Percentiles rank a stretch among this genome's conserved stretches.
Evolutionary conservation across 2,329 filamentous ascomycete species (phyloP).

Genomic region (Zasmidium cellare): DNA sequence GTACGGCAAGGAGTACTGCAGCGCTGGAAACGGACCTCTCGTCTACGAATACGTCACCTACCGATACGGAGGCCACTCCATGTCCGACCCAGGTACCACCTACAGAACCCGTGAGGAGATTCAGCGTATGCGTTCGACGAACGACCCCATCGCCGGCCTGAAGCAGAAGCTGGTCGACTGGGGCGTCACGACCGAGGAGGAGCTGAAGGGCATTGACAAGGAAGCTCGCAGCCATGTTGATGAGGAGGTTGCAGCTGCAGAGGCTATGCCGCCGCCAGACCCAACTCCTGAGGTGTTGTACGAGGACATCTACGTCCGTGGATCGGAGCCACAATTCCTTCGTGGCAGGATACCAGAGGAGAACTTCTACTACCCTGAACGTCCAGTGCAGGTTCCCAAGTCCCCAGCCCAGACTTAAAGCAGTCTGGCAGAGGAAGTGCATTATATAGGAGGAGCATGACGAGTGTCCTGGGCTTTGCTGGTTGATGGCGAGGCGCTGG

Average conservation of each 20-base stretch:
- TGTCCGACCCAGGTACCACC: slow-evolving; percentile 98
- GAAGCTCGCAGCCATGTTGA: slow-evolving; percentile 82
- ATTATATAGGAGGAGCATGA: slow-evolving; percentile 4
- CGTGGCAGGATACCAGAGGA: slow-evolving; percentile 86
- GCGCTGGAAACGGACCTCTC: slow-evolving; percentile 82
- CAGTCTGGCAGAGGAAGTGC: neutral
- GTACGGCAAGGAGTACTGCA: slow-evolving; percentile 87
- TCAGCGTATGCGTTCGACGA: slow-evolving; percentile 97
- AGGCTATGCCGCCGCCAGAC: slow-evolving; percentile 82
- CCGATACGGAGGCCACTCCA: slow-evolving; percentile 98
- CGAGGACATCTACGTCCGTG: slow-evolving; percentile 93
- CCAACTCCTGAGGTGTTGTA: slow-evolving; percentile 79
- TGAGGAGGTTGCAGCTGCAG: slow-evolving; percentile 84
- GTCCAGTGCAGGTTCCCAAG: slow-evolving; percentile 30
- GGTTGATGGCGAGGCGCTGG: slow-evolving; percentile 6
- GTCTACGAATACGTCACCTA: slow-evolving; percentile 99
- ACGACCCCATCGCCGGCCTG: slow-evolving; percentile 95
- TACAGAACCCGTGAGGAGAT: slow-evolving; percentile 99
- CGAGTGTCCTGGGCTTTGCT: slow-evolving; percentile 8
- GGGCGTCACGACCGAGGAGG: slow-evolving; percentile 86
- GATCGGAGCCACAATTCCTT: slow-evolving; percentile 84
- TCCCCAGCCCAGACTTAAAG: slow-evolving; percentile 29
- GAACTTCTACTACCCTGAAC: slow-evolving; percentile 71
- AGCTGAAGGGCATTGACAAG: slow-evolving; percentile 96
- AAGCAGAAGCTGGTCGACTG: slow-evolving; percentile 99